Evolutionary conservation across 768 basidiomycete genomes (phyloP), one percentile per base, ranked within the genome.

Genomic region (Crucibulum laeve): DNA sequence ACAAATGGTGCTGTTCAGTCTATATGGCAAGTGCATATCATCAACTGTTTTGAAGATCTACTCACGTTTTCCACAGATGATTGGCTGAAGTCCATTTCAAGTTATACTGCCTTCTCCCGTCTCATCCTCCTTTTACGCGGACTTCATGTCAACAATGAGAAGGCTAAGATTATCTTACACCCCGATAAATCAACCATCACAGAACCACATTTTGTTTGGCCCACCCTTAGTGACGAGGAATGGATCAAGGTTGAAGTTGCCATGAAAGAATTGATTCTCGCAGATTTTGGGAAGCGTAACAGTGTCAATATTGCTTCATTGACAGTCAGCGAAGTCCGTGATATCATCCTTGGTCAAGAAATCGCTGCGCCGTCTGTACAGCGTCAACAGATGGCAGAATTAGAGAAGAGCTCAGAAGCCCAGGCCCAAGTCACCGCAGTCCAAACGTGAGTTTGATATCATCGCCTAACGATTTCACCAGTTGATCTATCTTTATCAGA

Each of bases 211-310:
- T 97, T 95, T 62, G 91, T 98, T 25, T 97, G 94, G 94, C 95
- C 95, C 7, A 85, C 91, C 1, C 71, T 98, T 45, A 70, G 70
- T 23, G 94, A 96, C 53, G 92, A 96, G 53, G 93, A 96, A 55
- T 98, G 95, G 95, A 95, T 99, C 66, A 93, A 95, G 64, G 95
- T 97, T 37, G 96, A 99, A 70, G 89, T 99, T 35, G 95, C 96
- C 0, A 84, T 99, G 76, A 98, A 96, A 64, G 96, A 98, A 52
- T 80, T 99, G 41, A 98, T 99, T 59, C 70, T 92, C 33, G 88
- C 87, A 79, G 96, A 98, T 68, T 99, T 98, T 62, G 96, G 95
- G 54, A 98, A 98, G 70, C 85, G 96, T 43, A 98, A 99, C 63
- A 92, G 90, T 47, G 96, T 99, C 66, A 99, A 98, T 65, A 93